Evolutionary conservation across 192 early-diverging fungal genomes (phyloP).

Genomic region (Coemansia sp.): DNA sequence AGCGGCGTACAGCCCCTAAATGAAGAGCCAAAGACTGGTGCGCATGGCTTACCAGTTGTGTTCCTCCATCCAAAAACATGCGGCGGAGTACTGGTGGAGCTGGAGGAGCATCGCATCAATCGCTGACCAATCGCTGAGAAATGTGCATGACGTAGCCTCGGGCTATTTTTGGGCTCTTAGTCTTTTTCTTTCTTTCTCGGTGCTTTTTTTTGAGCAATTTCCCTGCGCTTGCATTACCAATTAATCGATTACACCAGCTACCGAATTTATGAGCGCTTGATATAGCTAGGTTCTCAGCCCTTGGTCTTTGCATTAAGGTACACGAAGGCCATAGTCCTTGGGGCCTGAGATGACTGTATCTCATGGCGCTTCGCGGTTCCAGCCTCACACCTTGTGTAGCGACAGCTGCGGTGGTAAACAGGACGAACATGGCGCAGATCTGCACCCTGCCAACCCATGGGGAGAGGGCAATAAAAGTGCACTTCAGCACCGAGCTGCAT

Average conservation of each 20-base stretch:
- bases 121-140: background rate
- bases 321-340: background rate
- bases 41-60: constrained; percentile 75
- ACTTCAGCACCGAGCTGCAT: constrained; percentile 6
- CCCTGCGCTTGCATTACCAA: background rate
- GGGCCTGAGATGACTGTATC: background rate
- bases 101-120: constrained; percentile 51
- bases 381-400: background rate
- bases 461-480: background rate
- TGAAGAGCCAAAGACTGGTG: constrained; percentile 77
- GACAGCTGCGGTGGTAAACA: background rate
- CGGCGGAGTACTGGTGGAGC: constrained; percentile 76
- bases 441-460: background rate
- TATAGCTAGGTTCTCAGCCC: background rate
- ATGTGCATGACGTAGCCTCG: background rate
- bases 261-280: background rate
- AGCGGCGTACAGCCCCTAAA: constrained; percentile 65
- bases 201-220: background rate
- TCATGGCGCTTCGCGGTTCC: background rate
- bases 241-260: background rate
- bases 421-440: background rate
- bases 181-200: background rate
- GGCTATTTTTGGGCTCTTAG: no score
- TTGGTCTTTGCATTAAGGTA: background rate
- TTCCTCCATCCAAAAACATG: constrained; percentile 84